Conservation (phyloP, 306 rosid genomes). For the Cucumis hystrix region DNA sequence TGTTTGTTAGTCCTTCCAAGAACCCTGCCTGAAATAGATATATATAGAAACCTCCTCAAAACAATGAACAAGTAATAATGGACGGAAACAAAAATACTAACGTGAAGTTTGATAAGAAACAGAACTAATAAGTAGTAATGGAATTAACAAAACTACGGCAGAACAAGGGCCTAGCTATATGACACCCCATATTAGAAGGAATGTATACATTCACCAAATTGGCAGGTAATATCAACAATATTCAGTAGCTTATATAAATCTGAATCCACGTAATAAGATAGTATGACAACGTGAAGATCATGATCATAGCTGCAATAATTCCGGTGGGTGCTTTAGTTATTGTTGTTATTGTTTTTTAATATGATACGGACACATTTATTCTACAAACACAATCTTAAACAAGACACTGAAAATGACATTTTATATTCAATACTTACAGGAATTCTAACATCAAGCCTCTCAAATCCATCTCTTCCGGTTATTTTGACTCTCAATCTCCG, state of each 20-base stretch:
- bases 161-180: not conserved
- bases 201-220: not conserved
- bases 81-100: not conserved
- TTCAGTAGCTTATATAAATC: not conserved
- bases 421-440: constrained; percentile 50
- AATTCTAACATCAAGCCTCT: constrained; percentile 74
- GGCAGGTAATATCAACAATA: not conserved
- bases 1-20: constrained; percentile 75
- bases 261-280: not conserved
- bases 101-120: not conserved
- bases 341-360: not conserved
- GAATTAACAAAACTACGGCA: not conserved
- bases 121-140: not conserved
- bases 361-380: not conserved
- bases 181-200: not conserved
- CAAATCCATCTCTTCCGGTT: constrained; percentile 84
- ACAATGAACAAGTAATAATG: not conserved
- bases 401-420: not conserved
- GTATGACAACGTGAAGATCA: not conserved
- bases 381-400: not conserved
- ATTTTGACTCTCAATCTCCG: constrained; percentile 70
- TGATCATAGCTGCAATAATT: not conserved
- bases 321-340: not conserved
- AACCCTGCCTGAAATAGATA: constrained; percentile 70
- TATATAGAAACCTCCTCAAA: constrained; percentile 3